Evolutionary conservation across 495 filamentous ascomycete genomes (phyloP), one percentile per base, ranked within the genome.

Genomic region (Annulohypoxylon stygium): DNA sequence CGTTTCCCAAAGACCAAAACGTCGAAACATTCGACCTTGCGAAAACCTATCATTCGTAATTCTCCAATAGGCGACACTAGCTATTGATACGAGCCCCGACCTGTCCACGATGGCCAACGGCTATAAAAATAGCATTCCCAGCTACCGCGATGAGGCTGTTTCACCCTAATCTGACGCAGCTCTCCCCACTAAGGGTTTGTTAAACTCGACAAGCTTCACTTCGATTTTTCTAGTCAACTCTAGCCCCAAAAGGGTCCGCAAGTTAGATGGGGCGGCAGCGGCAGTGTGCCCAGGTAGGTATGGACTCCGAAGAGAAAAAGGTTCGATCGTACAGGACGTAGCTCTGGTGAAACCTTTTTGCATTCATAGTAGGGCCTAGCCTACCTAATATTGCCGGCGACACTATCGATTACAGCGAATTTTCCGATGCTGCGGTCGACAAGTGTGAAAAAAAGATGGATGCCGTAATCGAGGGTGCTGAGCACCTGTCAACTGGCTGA

Each of bases 101-200:
- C 20, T 8, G 39, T 60, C 14, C 20, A 26, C 11, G 26, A 37
- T 16, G 37, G 57, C 57, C 36, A 43, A 43, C 20, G 20, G 20
- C 23, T 67, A 62, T 63, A 71, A 71, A 71, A 69, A 72, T 68
- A 70, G 65, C 54, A 67, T 64, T 37, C 43, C 36, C 50, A 67
- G 54, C 62, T 61, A 57, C 51, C 53, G 26, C 18, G 50, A 33
- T 53, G 60, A 65, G 64, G 70, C 60, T 63, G 53, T 73, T 68
- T 73, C 70, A 68, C 59, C 20, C 63, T 50, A 48, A 67, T 59
- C 57, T 58, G 58, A 51, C 55, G 69, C 62, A 47, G 45, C 33
- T 58, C 43, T 66, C 63, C 55, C 55, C 55, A 71, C 61, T 62
- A 37, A 10, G 30, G 63, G 48, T 54, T 23, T 47, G 37, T 61